Conservation (phyloP, 352 stramenopile species). For the Plasmopara viticola region DNA sequence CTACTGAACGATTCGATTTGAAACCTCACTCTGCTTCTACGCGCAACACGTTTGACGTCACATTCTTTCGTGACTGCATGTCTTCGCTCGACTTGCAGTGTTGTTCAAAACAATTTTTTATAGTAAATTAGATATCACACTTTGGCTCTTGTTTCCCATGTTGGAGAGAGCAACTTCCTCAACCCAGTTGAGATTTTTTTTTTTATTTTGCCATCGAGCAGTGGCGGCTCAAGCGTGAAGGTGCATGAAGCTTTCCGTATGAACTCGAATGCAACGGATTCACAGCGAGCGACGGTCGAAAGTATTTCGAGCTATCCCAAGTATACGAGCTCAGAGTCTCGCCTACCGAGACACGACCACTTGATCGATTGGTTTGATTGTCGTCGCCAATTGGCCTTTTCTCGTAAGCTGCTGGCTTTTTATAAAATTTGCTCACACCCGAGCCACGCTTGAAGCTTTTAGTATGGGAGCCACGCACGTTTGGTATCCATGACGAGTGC, state of each 20-base stretch:
- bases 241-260: conserved; percentile 5
- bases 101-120: too few species aligned
- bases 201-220: conserved; percentile 2
- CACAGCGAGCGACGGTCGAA: conserved; percentile 7
- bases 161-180: too few species aligned
- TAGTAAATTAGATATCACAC: too few species aligned
- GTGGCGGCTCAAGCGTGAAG: conserved; percentile 9
- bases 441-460: conserved; percentile 31
- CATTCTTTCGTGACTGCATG: too few species aligned
- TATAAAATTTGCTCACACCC: conserved; percentile 28
- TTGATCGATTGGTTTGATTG: conserved; percentile 2
- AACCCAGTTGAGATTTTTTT: too few species aligned
- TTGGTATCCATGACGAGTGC: conserved; percentile 1
- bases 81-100: too few species aligned
- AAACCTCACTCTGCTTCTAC: too few species aligned
- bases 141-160: too few species aligned
- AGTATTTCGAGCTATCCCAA: conserved; percentile 10
- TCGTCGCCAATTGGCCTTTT: conserved; percentile 3
- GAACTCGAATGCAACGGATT: conserved; percentile 8
- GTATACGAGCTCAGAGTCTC: conserved; percentile 3
- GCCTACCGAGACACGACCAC: conserved; percentile 1
- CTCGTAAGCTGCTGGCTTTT: conserved; percentile 9
- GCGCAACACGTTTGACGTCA: too few species aligned
- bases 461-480: conserved; percentile 12
- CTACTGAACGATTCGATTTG: too few species aligned